Conservation (phyloP, 164 flowering plant species). For the Dillenia suffruticosa region DNA sequence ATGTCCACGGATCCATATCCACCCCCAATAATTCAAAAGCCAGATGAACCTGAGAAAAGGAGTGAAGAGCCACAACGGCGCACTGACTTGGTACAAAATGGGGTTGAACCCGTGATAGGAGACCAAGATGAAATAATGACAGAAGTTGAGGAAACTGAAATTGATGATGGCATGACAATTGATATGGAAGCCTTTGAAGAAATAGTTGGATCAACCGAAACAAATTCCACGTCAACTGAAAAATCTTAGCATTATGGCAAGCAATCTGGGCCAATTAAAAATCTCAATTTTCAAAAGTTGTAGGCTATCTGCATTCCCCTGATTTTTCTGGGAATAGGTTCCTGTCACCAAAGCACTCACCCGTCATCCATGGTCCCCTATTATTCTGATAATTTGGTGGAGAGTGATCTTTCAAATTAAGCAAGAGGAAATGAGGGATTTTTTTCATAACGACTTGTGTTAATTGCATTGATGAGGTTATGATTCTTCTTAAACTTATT, state of each 20-base stretch:
- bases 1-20: slow-evolving; percentile 50
- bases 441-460: no score
- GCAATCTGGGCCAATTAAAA: neutral
- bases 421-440: no score
- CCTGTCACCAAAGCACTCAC: no score
- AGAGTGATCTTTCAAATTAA: no score
- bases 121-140: slow-evolving; percentile 48
- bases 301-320: no score
- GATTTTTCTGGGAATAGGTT: no score
- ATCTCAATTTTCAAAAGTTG: no score
- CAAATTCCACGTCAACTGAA: slow-evolving; percentile 18
- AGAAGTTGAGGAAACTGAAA: slow-evolving; percentile 35
- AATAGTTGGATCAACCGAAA: slow-evolving; percentile 28
- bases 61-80: slow-evolving; percentile 17
- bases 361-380: no score
- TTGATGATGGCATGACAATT: slow-evolving; percentile 35
- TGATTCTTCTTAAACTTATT: no score
- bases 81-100: slow-evolving; percentile 26
- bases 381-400: no score
- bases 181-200: slow-evolving; percentile 39
- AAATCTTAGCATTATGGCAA: slow-evolving; percentile 18
- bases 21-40: slow-evolving; percentile 17
- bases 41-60: slow-evolving; percentile 25
- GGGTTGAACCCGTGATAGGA: slow-evolving; percentile 20
- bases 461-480: no score